These are phyloP conservation scores for Terfezia claveryi DNA, from an alignment of 495 filamentous ascomycete genomes.

Conservation along the genomic window DNA sequence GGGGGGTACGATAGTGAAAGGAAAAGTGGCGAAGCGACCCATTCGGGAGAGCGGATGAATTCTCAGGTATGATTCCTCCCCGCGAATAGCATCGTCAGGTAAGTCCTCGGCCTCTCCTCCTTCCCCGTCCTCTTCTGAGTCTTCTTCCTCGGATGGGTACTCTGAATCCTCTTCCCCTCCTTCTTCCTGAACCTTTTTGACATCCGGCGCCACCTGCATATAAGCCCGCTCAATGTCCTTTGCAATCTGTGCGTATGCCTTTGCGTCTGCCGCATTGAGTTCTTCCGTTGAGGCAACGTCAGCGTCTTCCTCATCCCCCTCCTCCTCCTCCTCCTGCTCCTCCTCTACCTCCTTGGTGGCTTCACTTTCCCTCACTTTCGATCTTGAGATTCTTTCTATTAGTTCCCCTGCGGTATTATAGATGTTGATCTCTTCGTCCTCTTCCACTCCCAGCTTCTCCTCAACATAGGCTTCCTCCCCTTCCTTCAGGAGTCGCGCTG, in stretches of 20 bases:
- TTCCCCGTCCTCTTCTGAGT: constrained; percentile 18
- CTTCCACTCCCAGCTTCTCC: constrained; percentile 20
- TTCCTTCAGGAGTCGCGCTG: constrained; percentile 30
- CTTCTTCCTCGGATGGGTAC: constrained; percentile 8
- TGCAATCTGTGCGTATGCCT: constrained; percentile 14
- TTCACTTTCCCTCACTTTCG: constrained; percentile 8
- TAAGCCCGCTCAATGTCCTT: constrained; percentile 19
- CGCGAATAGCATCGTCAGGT: constrained; percentile 13
- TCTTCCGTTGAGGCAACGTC: constrained; percentile 28
- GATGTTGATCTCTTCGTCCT: constrained; percentile 25
- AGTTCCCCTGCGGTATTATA: constrained; percentile 38
- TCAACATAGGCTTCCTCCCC: constrained; percentile 29
- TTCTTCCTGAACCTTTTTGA: not conserved
- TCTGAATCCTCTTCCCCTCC: constrained; percentile 16
- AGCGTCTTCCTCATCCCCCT: constrained; percentile 2
- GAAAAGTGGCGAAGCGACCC: constrained; percentile 42
- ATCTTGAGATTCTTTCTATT: constrained; percentile 25
- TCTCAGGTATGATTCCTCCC: constrained; percentile 22
- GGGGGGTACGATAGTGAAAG: constrained; percentile 50
- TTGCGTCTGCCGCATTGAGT: constrained; percentile 24
- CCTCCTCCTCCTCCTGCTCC: no score
- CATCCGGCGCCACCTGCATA: constrained; percentile 5
- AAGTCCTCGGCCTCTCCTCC: constrained; percentile 13
- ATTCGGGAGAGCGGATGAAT: constrained; percentile 43
- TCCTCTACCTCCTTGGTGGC: constrained; percentile 3